A percentile compares a stretch with the other conserved stretches of the same genome.
These are phyloP conservation scores for Lentinula guzmanii DNA, from an alignment of 768 basidiomycete genomes.

Conservation along the genomic window DNA sequence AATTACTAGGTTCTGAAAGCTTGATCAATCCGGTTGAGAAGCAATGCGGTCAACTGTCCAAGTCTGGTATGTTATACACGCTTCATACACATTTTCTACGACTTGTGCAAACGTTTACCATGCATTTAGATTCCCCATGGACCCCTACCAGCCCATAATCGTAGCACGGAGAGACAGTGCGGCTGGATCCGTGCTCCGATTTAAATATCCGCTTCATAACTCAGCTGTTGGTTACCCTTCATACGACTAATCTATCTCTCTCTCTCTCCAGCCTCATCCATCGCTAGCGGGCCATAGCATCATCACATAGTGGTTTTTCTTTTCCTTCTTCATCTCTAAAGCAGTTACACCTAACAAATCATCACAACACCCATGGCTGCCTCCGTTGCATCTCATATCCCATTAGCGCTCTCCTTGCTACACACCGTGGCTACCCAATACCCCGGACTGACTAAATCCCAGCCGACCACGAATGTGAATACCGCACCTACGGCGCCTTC, in stretches of 20 bases:
- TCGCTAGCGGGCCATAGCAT: neutral
- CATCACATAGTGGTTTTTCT: neutral
- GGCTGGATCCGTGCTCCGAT: neutral
- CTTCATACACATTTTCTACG: neutral
- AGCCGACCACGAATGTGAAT: constrained; percentile 12
- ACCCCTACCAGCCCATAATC: neutral
- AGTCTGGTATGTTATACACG: neutral
- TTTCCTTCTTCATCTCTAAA: no score
- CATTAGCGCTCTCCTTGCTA: constrained; percentile 39
- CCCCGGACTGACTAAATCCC: constrained; percentile 26
- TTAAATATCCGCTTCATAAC: neutral
- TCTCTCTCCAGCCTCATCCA: neutral
- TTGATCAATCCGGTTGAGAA: neutral
- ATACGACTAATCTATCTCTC: neutral
- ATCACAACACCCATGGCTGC: neutral
- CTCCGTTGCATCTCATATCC: constrained; percentile 37
- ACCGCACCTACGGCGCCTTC: constrained; percentile 20
- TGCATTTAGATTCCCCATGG: neutral
- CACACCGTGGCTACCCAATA: constrained; percentile 30
- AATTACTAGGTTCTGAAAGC: neutral
- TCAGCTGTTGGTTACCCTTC: neutral
- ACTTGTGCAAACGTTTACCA: neutral
- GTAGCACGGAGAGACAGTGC: neutral
- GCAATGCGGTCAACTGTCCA: neutral
- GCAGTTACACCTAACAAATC: neutral